Evolutionary conservation across 2,329 filamentous ascomycete species (phyloP), one percentile per base, ranked within the genome.

Genomic region (Drechslerella dactyloides): DNA sequence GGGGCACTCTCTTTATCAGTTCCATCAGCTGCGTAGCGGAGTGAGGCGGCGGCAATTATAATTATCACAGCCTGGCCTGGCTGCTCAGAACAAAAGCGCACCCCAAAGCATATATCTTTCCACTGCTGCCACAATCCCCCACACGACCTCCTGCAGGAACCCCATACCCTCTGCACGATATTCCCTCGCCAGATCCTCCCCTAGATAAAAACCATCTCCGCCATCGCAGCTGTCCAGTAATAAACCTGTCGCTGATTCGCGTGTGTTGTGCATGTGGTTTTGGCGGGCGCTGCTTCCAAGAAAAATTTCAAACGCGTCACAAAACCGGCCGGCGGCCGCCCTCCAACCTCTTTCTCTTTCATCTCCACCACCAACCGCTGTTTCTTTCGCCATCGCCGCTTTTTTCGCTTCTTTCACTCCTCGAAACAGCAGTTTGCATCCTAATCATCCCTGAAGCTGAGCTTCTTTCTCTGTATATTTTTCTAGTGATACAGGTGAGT

Each of bases 231-330:
- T 8, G 27, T 33, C 27, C 27, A 33, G 27, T 33, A 33, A 33
- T 33, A 33, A 33, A 8, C 27, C 27, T 4, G 8, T 33, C 27
- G 27, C 27, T 8, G 27, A 33, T 21, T 19, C 8, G 44, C 44
- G 53, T 70, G 66, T 70, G 66, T 70, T 70, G 66, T 64, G 30
- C 33, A 15, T 69, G 66, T 70, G 58, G 66, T 63, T 60, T 64
- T 44, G 53, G 46, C 58, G 37, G 48, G 58, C 52, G 19, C 17
- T 24, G 44, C 6, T 35, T 59, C 48, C 54, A 56, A 61, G 56
- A 54, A 52, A 65, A 69, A 61, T 57, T 62, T 69, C 64, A 69
- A 61, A 69, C 56, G 64, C 59, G 65, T 69, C 59, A 64, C 59
- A 55, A 48, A 48, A 48, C 15, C 35, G 40, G 46, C 66, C 50